These are phyloP conservation scores for Pholiota adiposa DNA, from an alignment of 1,284 basidiomycete genomes.

Conservation along the genomic window DNA sequence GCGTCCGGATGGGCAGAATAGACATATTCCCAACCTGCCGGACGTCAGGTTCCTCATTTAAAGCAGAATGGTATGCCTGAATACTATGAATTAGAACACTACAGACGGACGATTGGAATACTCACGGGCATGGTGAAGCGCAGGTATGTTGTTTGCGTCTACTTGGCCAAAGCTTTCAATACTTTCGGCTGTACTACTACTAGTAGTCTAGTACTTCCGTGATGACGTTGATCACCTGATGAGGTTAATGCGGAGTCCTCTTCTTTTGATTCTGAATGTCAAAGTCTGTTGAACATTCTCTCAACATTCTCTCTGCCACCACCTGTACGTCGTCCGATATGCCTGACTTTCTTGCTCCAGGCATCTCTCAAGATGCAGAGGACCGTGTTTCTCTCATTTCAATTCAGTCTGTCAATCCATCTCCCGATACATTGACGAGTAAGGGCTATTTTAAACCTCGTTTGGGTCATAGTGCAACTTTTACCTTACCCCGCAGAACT, in stretches of 20 bases:
- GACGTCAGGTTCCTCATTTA: conserved; percentile 87
- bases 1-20: conserved; percentile 90
- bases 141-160: conserved; percentile 29
- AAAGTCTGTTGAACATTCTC: background rate
- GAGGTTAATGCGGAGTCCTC: background rate
- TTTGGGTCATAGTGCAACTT: background rate
- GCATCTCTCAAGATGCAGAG: conserved; percentile 36
- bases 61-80: conserved; percentile 95
- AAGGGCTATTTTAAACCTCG: conserved; percentile 26
- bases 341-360: conserved; percentile 32
- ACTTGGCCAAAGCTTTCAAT: conserved; percentile 29
- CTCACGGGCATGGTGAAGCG: conserved; percentile 61
- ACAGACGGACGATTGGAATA: conserved; percentile 15
- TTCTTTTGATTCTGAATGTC: too few species aligned
- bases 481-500: conserved; percentile 54
- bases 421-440: conserved; percentile 78
- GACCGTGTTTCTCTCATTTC: conserved; percentile 54
- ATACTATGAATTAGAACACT: conserved; percentile 7
- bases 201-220: too few species aligned
- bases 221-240: conserved; percentile 29
- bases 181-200: background rate
- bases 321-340: conserved; percentile 30
- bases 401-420: conserved; percentile 52
- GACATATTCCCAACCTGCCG: conserved; percentile 90
- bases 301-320: background rate